These are phyloP conservation scores for Fusarium newnesense DNA, from an alignment of 2,329 filamentous ascomycete genomes.

Conservation along the genomic window DNA sequence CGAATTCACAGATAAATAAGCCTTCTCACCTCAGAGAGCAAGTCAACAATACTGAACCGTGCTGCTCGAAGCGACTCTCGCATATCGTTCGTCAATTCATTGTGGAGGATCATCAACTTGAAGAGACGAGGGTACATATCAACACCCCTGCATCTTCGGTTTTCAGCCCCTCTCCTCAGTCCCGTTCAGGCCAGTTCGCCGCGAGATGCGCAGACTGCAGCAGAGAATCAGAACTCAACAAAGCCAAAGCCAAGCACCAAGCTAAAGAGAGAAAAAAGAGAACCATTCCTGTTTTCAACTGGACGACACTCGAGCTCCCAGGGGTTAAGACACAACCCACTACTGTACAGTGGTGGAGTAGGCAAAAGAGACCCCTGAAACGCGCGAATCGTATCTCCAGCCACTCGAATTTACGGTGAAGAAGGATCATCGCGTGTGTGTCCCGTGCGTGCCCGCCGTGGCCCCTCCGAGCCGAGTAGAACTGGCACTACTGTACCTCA, in stretches of 20 bases:
- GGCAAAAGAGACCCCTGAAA: not conserved
- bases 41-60: slow-evolving; percentile 24
- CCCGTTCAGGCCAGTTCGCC: slow-evolving; percentile 4
- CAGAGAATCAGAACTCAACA: not conserved
- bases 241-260: slow-evolving; percentile 1
- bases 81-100: slow-evolving; percentile 16
- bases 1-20: slow-evolving; percentile 4
- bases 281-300: slow-evolving; percentile 2
- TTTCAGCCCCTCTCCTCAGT: not conserved
- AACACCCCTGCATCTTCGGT: slow-evolving; percentile 2
- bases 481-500: slow-evolving; percentile 10
- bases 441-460: slow-evolving; percentile 1
- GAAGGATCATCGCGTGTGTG: slow-evolving; percentile 1
- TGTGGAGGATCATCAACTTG: slow-evolving; percentile 11
- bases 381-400: slow-evolving; percentile 17
- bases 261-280: not conserved
- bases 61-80: slow-evolving; percentile 24
- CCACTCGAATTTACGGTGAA: slow-evolving; percentile 24
- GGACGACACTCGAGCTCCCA: not conserved
- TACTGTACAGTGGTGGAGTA: not conserved
- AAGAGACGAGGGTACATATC: not conserved
- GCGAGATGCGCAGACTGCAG: slow-evolving; percentile 14
- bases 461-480: not conserved
- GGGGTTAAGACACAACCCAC: not conserved
- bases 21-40: slow-evolving; percentile 12